These are phyloP conservation scores for Colletotrichum sp. DNA, from an alignment of 2,329 filamentous ascomycete species.

Conservation along the genomic window DNA sequence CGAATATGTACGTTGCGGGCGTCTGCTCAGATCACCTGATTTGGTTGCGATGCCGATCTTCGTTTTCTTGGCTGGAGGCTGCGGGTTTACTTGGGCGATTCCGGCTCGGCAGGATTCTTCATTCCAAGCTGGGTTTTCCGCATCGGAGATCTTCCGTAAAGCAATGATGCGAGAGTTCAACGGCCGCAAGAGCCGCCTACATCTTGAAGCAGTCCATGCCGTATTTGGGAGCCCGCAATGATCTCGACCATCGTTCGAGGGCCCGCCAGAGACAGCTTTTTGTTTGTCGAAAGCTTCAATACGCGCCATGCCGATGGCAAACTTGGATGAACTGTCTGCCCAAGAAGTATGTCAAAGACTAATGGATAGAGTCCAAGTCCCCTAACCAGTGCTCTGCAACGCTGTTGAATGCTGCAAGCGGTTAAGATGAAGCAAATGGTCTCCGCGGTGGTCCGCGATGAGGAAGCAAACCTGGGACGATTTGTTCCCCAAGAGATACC, in stretches of 20 bases:
- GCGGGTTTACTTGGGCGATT: not conserved
- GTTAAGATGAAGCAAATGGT: not conserved
- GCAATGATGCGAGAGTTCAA: constrained; percentile 47
- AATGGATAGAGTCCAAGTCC: not conserved
- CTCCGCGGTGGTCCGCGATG: not conserved
- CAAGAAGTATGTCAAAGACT: not conserved
- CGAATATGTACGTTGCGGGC: constrained; percentile 19
- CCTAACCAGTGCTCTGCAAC: not conserved
- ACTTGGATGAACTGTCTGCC: not conserved
- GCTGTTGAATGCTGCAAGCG: not conserved
- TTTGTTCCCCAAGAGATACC: not conserved
- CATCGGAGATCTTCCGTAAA: constrained; percentile 38
- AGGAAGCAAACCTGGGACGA: not conserved
- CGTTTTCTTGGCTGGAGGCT: not conserved
- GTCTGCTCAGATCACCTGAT: constrained; percentile 23
- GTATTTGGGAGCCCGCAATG: not conserved
- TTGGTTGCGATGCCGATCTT: not conserved
- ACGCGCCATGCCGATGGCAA: not conserved
- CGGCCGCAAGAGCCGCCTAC: constrained; percentile 51
- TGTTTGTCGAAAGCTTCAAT: not conserved
- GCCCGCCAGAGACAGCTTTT: not conserved
- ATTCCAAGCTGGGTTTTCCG: constrained; percentile 8
- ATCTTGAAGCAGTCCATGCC: constrained; percentile 52
- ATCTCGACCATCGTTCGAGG: not conserved
- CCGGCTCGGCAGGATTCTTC: not conserved